These are phyloP conservation scores for Ogataea paraovalis DNA, from an alignment of 805 yeast genomes.

Conservation along the genomic window DNA sequence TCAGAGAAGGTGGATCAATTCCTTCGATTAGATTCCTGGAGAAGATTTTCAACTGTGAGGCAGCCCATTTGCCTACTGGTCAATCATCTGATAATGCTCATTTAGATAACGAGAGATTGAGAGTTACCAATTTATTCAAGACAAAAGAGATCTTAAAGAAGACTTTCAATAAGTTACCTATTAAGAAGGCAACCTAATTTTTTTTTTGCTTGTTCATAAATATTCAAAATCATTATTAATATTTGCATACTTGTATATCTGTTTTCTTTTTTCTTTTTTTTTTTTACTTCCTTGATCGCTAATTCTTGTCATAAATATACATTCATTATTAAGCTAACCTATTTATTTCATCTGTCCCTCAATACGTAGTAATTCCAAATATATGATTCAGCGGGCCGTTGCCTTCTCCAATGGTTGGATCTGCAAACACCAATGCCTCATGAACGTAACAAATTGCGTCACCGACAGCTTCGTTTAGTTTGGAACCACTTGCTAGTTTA, in stretches of 20 bases:
- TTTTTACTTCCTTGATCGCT: neutral
- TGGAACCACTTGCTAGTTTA: slow-evolving; percentile 54
- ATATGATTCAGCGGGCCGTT: slow-evolving; percentile 74
- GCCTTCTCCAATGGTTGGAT: slow-evolving; percentile 42
- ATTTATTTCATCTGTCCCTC: neutral
- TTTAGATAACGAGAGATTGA: slow-evolving; percentile 76
- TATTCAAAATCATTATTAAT: neutral
- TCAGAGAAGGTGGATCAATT: slow-evolving; percentile 96
- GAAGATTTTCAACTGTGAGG: slow-evolving; percentile 77
- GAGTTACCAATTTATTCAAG: slow-evolving; percentile 74
- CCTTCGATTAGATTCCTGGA: slow-evolving; percentile 87
- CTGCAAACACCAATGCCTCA: slow-evolving; percentile 48
- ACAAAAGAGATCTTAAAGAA: slow-evolving; percentile 60
- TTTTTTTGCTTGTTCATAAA: neutral
- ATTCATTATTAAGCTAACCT: neutral
- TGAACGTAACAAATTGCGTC: slow-evolving; percentile 64
- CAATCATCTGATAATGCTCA: slow-evolving; percentile 95
- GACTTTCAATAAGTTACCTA: slow-evolving; percentile 42
- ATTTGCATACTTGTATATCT: neutral
- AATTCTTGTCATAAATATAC: neutral
- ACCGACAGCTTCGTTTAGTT: slow-evolving; percentile 46
- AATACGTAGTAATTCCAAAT: neutral
- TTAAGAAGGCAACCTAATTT: slow-evolving; percentile 4
- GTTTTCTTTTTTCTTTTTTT: neutral
- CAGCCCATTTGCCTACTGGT: slow-evolving; percentile 95